Percentiles rank a stretch among this genome's conserved stretches.
These are phyloP conservation scores for Avicennia marina DNA, from an alignment of 257 asterid species.

Conservation along the genomic window DNA sequence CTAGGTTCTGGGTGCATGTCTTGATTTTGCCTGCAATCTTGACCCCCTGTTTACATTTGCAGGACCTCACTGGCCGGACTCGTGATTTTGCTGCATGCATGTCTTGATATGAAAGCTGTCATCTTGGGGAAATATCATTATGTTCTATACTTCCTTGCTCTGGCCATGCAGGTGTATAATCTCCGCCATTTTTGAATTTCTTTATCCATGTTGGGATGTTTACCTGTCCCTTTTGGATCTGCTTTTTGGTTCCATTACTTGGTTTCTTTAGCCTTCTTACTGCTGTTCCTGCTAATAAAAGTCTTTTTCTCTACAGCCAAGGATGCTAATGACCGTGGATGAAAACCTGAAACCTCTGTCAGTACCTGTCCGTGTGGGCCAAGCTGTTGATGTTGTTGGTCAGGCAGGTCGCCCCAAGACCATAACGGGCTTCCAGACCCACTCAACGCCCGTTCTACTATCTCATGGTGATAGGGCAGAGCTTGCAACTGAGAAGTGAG, in stretches of 20 bases:
- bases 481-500: slow-evolving; percentile 93
- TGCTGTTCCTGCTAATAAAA: neutral
- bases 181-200: neutral
- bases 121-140: slow-evolving; percentile 87
- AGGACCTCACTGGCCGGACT: slow-evolving; percentile 91
- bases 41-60: slow-evolving; percentile 14
- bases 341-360: slow-evolving; percentile 84
- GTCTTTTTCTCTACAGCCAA: slow-evolving; percentile 48
- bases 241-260: too few species aligned
- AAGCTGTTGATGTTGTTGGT: slow-evolving; percentile 95
- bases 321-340: slow-evolving; percentile 91
- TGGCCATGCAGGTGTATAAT: slow-evolving; percentile 81
- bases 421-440: slow-evolving; percentile 93
- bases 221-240: too few species aligned
- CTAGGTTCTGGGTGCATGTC: neutral
- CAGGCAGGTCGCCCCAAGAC: slow-evolving; percentile 98
- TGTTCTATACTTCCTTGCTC: slow-evolving; percentile 71
- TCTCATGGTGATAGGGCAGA: slow-evolving; percentile 97
- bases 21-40: neutral
- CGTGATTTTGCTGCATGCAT: slow-evolving; percentile 61
- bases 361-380: slow-evolving; percentile 95
- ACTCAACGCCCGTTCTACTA: slow-evolving; percentile 90
- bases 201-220: too few species aligned
- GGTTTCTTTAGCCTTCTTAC: too few species aligned
- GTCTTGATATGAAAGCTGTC: slow-evolving; percentile 84